phyloP scores from a whole-genome alignment of 1,139 yeast species.

The Sugiyamaella neomexicana region DNA sequence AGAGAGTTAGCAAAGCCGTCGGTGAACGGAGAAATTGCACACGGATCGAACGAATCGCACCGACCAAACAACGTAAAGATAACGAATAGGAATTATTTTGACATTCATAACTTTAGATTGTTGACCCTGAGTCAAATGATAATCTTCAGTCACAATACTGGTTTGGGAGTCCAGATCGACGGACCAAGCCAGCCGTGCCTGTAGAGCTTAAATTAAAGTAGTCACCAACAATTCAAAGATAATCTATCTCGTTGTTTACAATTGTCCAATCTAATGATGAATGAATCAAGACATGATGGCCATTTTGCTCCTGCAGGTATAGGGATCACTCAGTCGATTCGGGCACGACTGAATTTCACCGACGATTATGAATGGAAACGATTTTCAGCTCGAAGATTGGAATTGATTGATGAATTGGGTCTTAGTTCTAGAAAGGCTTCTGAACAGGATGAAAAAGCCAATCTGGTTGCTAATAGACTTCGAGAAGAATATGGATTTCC shows the following conservation, averaged over 20 bases:
- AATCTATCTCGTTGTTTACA: too few species aligned
- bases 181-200: too few species aligned
- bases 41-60: too few species aligned
- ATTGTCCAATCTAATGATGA: neutral
- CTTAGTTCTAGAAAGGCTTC: constrained; percentile 81
- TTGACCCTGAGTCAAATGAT: neutral
- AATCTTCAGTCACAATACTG: neutral
- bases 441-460: constrained; percentile 84
- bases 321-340: constrained; percentile 62
- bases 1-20: too few species aligned
- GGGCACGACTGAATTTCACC: constrained; percentile 68
- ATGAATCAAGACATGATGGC: neutral
- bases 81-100: too few species aligned
- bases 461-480: constrained; percentile 70
- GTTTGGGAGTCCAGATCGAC: too few species aligned
- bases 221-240: too few species aligned
- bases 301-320: constrained; percentile 12
- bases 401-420: constrained; percentile 78
- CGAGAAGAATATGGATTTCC: constrained; percentile 76
- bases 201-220: too few species aligned
- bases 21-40: too few species aligned
- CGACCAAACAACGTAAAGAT: too few species aligned
- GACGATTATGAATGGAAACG: constrained; percentile 87
- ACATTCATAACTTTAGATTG: too few species aligned
- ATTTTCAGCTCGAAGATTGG: constrained; percentile 84